Conservation (phyloP, 2,329 filamentous ascomycete genomes). For the Aspergillus fijiensis region DNA sequence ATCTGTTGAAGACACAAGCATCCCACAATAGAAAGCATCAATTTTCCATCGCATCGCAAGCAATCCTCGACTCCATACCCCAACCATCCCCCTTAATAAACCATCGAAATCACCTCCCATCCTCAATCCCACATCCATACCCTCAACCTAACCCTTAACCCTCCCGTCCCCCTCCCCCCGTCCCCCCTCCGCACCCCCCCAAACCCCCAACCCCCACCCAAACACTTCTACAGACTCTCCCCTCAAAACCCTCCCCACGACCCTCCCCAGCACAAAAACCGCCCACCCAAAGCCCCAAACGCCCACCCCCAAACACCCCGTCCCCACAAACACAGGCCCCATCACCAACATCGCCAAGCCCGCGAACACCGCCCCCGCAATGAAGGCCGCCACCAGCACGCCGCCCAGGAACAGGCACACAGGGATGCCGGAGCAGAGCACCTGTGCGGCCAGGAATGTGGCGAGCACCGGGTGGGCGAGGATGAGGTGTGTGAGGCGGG, state of each 20-base stretch:
- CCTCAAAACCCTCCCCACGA: constrained; percentile 13
- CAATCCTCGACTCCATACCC: no score
- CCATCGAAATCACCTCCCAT: no score
- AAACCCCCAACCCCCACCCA: constrained; percentile 63
- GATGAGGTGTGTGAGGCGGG: constrained; percentile 46
- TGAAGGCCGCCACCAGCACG: constrained; percentile 61
- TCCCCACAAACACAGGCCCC: constrained; percentile 66
- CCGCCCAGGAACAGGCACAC: constrained; percentile 66
- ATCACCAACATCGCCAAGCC: constrained; percentile 65
- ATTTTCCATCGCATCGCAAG: no score
- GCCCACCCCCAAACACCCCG: constrained; percentile 68
- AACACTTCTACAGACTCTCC: constrained; percentile 42
- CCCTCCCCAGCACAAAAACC: constrained; percentile 38
- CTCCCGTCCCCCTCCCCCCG: not conserved
- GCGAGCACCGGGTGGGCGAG: constrained; percentile 68
- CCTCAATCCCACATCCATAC: no score
- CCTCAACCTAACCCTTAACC: no score
- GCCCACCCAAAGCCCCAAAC: constrained; percentile 45
- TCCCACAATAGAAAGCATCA: no score
- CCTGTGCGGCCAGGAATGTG: constrained; percentile 65
- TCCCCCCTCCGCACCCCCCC: constrained; percentile 25
- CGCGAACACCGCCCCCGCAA: constrained; percentile 57
- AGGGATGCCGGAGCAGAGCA: constrained; percentile 65
- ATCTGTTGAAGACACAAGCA: no score
- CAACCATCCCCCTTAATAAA: no score